phyloP scores from a whole-genome alignment of 2,329 filamentous ascomycete species.

The Talaromyces marneffei region DNA sequence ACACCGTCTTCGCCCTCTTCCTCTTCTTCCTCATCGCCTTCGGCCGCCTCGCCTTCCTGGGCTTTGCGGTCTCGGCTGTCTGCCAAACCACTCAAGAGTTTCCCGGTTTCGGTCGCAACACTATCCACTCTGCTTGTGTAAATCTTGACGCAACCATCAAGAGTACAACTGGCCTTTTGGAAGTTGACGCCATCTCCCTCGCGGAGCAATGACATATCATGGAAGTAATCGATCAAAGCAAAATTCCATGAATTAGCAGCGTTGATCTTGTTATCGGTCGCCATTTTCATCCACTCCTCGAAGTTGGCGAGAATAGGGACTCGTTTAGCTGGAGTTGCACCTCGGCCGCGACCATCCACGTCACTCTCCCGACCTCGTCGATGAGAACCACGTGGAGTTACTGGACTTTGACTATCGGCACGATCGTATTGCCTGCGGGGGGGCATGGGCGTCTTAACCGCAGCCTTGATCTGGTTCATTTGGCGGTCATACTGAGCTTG shows the following conservation, averaged over 20 bases:
- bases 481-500: slow-evolving; percentile 85
- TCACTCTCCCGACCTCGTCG: slow-evolving; percentile 38
- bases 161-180: slow-evolving; percentile 93
- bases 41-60: slow-evolving; percentile 57
- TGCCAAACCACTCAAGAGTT: slow-evolving; percentile 85
- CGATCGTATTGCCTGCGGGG: slow-evolving; percentile 36
- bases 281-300: slow-evolving; percentile 99
- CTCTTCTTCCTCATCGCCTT: slow-evolving; percentile 61
- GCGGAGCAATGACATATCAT: slow-evolving; percentile 95
- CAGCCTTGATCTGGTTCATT: slow-evolving; percentile 83
- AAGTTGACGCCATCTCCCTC: slow-evolving; percentile 98
- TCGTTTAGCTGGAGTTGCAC: slow-evolving; percentile 91
- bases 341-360: slow-evolving; percentile 58
- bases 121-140: slow-evolving; percentile 98
- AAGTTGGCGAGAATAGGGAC: slow-evolving; percentile 96
- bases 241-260: slow-evolving; percentile 99
- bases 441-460: slow-evolving; percentile 47
- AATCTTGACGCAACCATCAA: slow-evolving; percentile 98
- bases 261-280: slow-evolving; percentile 98
- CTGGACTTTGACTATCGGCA: slow-evolving; percentile 41
- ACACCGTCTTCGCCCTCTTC: slow-evolving; percentile 43
- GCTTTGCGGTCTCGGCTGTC: slow-evolving; percentile 66
- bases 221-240: slow-evolving; percentile 98
- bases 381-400: slow-evolving; percentile 43
- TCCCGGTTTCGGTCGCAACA: slow-evolving; percentile 94